phyloP scores from a whole-genome alignment of 495 filamentous ascomycete genomes.

The Terfezia boudieri region DNA sequence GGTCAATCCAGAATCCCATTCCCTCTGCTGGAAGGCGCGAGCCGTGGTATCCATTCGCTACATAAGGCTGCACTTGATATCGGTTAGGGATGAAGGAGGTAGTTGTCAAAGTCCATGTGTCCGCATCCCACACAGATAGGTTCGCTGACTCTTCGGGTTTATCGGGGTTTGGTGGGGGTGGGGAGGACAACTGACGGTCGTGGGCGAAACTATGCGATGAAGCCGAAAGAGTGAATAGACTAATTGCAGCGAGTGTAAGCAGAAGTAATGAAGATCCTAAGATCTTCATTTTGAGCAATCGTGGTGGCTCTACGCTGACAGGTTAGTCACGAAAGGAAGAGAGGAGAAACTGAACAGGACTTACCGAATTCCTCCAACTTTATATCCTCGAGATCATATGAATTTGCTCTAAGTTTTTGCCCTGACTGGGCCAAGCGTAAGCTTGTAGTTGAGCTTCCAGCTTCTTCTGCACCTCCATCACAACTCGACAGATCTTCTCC shows the following conservation, averaged over 20 bases:
- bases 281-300: too few species aligned
- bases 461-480: too few species aligned
- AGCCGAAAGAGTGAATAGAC: not conserved
- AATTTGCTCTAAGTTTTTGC: too few species aligned
- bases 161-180: constrained; percentile 8
- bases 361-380: too few species aligned
- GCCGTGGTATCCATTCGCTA: constrained; percentile 41
- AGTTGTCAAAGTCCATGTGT: constrained; percentile 36
- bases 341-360: too few species aligned
- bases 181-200: constrained; percentile 10
- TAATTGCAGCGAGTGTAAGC: not conserved
- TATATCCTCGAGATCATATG: too few species aligned
- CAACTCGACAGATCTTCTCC: too few species aligned
- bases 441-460: too few species aligned
- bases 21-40: constrained; percentile 35
- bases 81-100: constrained; percentile 35
- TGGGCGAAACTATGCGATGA: not conserved
- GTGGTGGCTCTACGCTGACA: too few species aligned
- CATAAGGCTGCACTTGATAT: constrained; percentile 38
- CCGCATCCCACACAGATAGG: constrained; percentile 12
- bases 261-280: too few species aligned
- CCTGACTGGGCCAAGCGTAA: too few species aligned
- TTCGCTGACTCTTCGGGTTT: constrained; percentile 9
- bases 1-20: constrained; percentile 22
- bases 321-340: too few species aligned